These are phyloP conservation scores for Hymenotorrendiella dingleyae DNA, from an alignment of 2,329 filamentous ascomycete genomes.

Conservation along the genomic window DNA sequence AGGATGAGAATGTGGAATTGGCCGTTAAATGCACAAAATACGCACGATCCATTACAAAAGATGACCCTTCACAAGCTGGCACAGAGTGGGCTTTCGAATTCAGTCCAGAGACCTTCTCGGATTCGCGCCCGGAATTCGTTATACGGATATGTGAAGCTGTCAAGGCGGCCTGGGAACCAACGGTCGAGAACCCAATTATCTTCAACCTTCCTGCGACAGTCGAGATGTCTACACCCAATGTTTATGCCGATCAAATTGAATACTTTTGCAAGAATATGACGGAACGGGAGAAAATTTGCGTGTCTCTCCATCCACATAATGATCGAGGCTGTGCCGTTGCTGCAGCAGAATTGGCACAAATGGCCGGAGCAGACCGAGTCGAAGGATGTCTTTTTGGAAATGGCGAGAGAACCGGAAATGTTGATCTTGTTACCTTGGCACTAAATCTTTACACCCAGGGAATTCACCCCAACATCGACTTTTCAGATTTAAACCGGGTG, in stretches of 20 bases:
- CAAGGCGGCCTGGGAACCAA: constrained; percentile 87
- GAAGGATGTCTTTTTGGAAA: constrained; percentile 94
- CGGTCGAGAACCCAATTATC: constrained; percentile 74
- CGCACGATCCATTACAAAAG: constrained; percentile 85
- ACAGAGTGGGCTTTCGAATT: constrained; percentile 77
- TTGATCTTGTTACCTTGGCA: constrained; percentile 86
- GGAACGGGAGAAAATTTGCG: constrained; percentile 79
- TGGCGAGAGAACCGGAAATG: constrained; percentile 91
- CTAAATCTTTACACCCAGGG: constrained; percentile 96
- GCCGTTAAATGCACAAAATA: constrained; percentile 83
- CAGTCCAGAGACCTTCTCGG: constrained; percentile 84
- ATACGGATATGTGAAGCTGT: constrained; percentile 85
- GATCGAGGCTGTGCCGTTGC: constrained; percentile 87
- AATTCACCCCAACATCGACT: constrained; percentile 77
- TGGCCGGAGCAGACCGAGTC: constrained; percentile 92
- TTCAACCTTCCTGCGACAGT: constrained; percentile 97
- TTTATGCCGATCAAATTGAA: constrained; percentile 94
- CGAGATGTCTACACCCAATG: constrained; percentile 89
- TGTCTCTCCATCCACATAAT: constrained; percentile 92
- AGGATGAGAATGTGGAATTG: constrained; percentile 74
- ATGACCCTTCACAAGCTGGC: constrained; percentile 49
- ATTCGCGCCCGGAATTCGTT: constrained; percentile 78
- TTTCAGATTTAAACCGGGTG: constrained; percentile 79
- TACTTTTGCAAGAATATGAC: constrained; percentile 85
- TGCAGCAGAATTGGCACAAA: constrained; percentile 86